Base-by-base conservation (phyloP, 2,329 filamentous ascomycete genomes). In the Clonostachys byssicola region DNA sequence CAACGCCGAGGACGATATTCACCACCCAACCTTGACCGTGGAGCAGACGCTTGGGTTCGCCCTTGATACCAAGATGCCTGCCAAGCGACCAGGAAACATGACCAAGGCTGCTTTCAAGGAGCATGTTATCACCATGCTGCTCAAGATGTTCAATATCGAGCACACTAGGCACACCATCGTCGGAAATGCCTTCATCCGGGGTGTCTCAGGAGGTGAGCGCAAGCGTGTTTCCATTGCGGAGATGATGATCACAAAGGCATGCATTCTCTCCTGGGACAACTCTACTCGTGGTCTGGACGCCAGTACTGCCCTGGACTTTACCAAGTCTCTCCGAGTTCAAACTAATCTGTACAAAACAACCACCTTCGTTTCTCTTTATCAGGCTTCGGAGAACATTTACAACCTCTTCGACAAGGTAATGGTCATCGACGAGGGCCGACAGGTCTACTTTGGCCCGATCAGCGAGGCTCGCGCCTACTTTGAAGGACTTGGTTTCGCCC, bases 121-220 rank as follows among this genome's bases (percentile, higher is more conserved):
- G 44, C 82, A 83, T 55, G 83, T 95, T 48, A 76, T 92, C 51
- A 77, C 81, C 16, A 80, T 86, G 58, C 74, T 96, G 49, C 73
- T 96, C 45, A 89, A 89, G 60, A 94, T 95, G 88, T 95, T 96
- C 74, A 94, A 92, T 61, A 95, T 96, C 46, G 87, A 92, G 63
- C 90, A 96, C 64, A 95, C 90, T 0, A 79, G 82, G 45, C 80
- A 91, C 61, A 96, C 92, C 0, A 82, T 92, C 33, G 89, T 96
- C 23, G 92, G 92, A 8, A 87, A 94, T 52, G 80, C 82, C 1
- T 90, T 92, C 52, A 78, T 94, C 17, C 84, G 88, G 44, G 91
- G 90, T 62, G 77, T 95, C 1, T 89, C 83, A 42, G 90, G 88
- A 51, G 88, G 86, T 47, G 89, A 92, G 67, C 75, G 86, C 47